Evolutionary conservation across 2,329 filamentous ascomycete species (phyloP), one percentile per base, ranked within the genome.

Genomic region (Xylaria sp.): DNA sequence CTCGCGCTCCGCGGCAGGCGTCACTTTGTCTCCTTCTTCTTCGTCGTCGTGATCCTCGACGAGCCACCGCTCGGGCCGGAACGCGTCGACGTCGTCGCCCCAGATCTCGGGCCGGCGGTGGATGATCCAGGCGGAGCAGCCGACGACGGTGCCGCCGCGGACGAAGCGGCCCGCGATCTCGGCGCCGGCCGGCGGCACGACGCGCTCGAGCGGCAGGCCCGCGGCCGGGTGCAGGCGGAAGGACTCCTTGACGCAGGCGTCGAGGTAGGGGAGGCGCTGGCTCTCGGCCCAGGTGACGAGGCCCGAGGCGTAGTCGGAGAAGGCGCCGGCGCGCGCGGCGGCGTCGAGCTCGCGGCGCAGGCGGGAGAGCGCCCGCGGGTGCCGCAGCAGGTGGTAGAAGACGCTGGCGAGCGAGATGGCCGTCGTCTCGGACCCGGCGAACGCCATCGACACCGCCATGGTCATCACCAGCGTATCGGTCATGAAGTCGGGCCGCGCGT

Each of bases 391-490:
- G 69, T 85, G 86, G 72, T 92, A 92, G 65, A 93, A 90, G 0
- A 92, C 81, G 6, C 85, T 80, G 5, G 83, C 82, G 0, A 92
- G 78, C 6, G 82, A 85, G 66, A 92, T 92, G 38, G 88, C 89
- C 0, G 90, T 93, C 0, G 90, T 93, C 71, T 94, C 90, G 2
- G 84, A 88, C 2, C 90, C 89, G 0, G 90, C 90, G 62, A 89
- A 84, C 0, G 81, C 81, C 87, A 90, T 90, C 53, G 79, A 85
- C n/a, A 87, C 82, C 45, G 86, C 87, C 73, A 89, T 87, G 6
- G 86, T 86, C 60, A 88, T 83, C 9, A 91, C 87, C 7, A 88
- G 77, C 2, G 77, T 78, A 63, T 90, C 85, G 20, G 78, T 85
- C 85, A 91, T 90, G 71, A 91, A 88, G 2, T 86, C 83, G 0